Base-by-base conservation (phyloP, 305 asterid genomes). In the Fraxinus latifolia region DNA sequence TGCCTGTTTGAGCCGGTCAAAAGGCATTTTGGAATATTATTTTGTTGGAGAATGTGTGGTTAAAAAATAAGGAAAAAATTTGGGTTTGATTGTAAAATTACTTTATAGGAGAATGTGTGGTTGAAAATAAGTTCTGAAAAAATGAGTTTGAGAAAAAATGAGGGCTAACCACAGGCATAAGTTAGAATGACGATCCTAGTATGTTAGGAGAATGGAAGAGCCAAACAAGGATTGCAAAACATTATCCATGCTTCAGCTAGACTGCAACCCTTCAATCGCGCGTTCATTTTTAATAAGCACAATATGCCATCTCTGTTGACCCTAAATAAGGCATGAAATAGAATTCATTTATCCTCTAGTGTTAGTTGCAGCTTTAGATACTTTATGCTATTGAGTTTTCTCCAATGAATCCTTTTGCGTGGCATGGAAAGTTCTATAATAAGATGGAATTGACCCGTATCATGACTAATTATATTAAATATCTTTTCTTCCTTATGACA, bases 401-500 rank as follows among this genome's bases (percentile, higher is more conserved):
- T 76, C 17, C 27, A n/a, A 21, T 55, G 72, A 77, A 76, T 74
- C 79, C 75, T 55, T 75, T 77, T 7, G 55, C 60, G 71, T 74
- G 60, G 76, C 27, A 81, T 50, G 71, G 8, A 42, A 82, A 73
- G 80, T 58, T 3, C 58, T 82, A 19, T 39, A 44, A 17, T 74
- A 39, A 74, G 77, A 67, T 37, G 70, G 32, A 81, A 77, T 27
- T 83, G 34, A 75, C 79, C 25, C 74, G n/a, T 74, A 67, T 82
- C 76, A 47, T 77, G 78, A 77, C 21, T 82, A 65, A 68, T 70
- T 62, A 7, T 11, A n/a, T 21, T 58, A 4, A 21, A 58, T 8
- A 23, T 78, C 42, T 55, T 14, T 78, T 29, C 79, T 77, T 77
- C 70, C 77, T 37, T 80, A 74, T 83, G 74, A 84, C 97, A 93